These are phyloP conservation scores for Ceratobasidium sp. DNA, from an alignment of 1,284 basidiomycete species.

Conservation along the genomic window DNA sequence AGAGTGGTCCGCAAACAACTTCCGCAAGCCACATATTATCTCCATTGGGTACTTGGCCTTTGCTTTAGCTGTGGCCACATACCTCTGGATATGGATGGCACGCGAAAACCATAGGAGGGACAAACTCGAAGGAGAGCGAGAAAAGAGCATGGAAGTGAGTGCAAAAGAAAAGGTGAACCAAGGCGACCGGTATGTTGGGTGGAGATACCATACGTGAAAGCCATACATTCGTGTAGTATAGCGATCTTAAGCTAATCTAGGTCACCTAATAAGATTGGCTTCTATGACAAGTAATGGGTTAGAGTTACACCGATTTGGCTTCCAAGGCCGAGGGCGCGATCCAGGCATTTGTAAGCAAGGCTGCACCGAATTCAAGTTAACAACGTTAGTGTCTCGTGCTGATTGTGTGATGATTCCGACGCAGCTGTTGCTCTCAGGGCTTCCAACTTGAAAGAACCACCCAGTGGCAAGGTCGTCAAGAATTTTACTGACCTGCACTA, in stretches of 20 bases:
- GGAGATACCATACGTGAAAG: conserved; percentile 50
- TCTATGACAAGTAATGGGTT: no score
- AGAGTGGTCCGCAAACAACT: conserved; percentile 56
- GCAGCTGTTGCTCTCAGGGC: no score
- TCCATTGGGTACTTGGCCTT: conserved; percentile 65
- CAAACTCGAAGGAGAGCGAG: conserved; percentile 11
- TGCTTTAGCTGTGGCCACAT: conserved; percentile 55
- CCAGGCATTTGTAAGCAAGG: no score
- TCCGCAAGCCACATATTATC: conserved; percentile 65
- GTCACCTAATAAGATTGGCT: background rate
- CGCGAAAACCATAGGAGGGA: conserved; percentile 60
- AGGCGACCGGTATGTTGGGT: conserved; percentile 51
- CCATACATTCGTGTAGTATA: background rate
- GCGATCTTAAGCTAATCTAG: background rate
- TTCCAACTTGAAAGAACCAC: no score
- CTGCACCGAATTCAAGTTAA: no score
- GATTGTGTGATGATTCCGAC: no score
- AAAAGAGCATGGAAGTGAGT: conserved; percentile 7
- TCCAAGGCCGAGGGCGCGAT: no score
- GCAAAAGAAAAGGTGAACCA: conserved; percentile 46
- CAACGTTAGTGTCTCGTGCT: no score
- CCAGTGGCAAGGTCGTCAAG: background rate
- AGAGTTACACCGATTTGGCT: no score
- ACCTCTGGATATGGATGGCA: conserved; percentile 60
- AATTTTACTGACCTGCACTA: no score